Percentiles rank a stretch among this genome's conserved stretches.
phyloP scores from a whole-genome alignment of 2,329 filamentous ascomycete genomes.

The Dactylellina parvicollis region DNA sequence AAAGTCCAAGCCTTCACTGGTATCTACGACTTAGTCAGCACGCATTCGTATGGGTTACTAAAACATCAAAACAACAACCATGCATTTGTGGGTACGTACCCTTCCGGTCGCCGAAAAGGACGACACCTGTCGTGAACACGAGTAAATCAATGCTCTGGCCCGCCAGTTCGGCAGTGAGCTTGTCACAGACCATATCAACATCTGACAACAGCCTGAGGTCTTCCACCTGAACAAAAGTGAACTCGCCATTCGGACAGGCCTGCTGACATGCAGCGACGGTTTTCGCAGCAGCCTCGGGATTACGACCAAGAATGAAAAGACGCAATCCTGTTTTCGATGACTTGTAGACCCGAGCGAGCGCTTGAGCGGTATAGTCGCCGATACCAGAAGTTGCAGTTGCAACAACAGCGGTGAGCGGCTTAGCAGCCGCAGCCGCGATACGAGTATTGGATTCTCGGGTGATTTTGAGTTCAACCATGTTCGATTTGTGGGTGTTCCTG shows the following conservation, averaged over 20 bases:
- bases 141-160: conserved; percentile 60
- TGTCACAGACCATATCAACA: conserved; percentile 58
- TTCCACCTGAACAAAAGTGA: conserved; percentile 59
- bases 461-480: neutral
- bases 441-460: neutral
- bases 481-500: neutral
- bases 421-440: neutral
- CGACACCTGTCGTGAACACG: conserved; percentile 59
- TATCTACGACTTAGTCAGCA: conserved; percentile 56
- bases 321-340: conserved; percentile 56
- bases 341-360: neutral
- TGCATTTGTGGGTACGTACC: conserved; percentile 38
- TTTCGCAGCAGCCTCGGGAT: conserved; percentile 57
- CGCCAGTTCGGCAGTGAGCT: conserved; percentile 58
- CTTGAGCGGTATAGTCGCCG: neutral
- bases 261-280: conserved; percentile 58
- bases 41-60: neutral
- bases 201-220: conserved; percentile 60
- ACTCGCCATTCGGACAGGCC: conserved; percentile 59
- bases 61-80: neutral
- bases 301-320: conserved; percentile 60
- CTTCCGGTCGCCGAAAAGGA: conserved; percentile 55
- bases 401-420: neutral
- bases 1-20: conserved; percentile 59
- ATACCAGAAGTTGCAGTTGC: neutral